Evolutionary conservation across 2,329 filamentous ascomycete species (phyloP).

Genomic region (Venturia pyrina): DNA sequence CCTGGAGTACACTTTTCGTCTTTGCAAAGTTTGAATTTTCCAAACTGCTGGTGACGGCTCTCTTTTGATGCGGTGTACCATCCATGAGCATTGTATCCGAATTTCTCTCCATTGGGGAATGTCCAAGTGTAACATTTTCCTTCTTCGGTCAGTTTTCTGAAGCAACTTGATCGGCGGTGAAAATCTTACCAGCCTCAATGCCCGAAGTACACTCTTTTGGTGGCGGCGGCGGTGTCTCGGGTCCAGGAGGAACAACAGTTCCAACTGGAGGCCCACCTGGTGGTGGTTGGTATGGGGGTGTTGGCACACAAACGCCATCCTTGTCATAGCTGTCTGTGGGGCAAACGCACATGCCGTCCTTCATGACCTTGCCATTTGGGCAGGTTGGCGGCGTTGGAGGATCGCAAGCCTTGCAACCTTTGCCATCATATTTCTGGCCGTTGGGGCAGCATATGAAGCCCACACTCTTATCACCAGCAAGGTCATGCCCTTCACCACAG

Average conservation of each 20-base stretch:
- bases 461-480: not conserved
- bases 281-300: too few relatives aligned
- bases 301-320: not conserved
- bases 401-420: not conserved
- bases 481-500: slow-evolving; percentile 5
- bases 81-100: not conserved
- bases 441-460: slow-evolving; percentile 6
- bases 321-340: not conserved
- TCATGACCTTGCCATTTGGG: not conserved
- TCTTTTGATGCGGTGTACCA: slow-evolving; percentile 10
- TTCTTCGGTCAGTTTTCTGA: not conserved
- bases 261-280: too few relatives aligned
- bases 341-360: slow-evolving; percentile 9
- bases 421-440: slow-evolving; percentile 7
- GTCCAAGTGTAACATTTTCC: slow-evolving; percentile 10
- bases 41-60: slow-evolving; percentile 3
- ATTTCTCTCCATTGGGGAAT: not conserved
- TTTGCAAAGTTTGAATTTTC: slow-evolving; percentile 9
- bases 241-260: too few relatives aligned
- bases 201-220: not conserved
- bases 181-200: not conserved
- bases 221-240: not conserved
- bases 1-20: slow-evolving; percentile 2
- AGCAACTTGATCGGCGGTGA: not conserved
- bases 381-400: not conserved